A percentile compares a stretch with the other conserved stretches of the same genome.
Evolutionary conservation across 257 asterid genomes (phyloP).

Genomic region (Lycium barbarum): DNA sequence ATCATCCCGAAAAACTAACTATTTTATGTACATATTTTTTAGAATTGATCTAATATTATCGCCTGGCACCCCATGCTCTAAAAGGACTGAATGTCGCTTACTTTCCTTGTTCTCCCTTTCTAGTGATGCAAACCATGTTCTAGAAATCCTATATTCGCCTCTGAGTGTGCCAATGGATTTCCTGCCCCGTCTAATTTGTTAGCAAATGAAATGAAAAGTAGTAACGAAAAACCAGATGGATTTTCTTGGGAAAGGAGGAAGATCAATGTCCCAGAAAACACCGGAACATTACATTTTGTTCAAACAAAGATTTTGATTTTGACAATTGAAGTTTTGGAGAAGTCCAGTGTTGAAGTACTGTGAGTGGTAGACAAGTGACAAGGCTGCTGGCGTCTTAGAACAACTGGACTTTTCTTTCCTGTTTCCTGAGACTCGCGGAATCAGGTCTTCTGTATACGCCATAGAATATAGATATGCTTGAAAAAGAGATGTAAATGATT

Average conservation of each 20-base stretch:
- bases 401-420: too few species aligned
- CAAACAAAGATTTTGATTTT: conserved; percentile 91
- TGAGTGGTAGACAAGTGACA: conserved; percentile 93
- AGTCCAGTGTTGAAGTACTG: conserved; percentile 61
- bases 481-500: conserved; percentile 23
- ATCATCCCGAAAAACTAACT: too few species aligned
- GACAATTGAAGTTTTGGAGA: conserved; percentile 68
- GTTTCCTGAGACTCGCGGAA: too few species aligned
- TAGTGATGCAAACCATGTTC: too few species aligned
- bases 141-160: too few species aligned
- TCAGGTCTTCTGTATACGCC: neutral
- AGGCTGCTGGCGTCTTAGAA: conserved; percentile 28
- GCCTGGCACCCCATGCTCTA: too few species aligned
- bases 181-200: conserved; percentile 27
- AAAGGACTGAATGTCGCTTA: too few species aligned
- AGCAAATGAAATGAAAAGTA: conserved; percentile 36
- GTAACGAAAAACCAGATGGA: conserved; percentile 43
- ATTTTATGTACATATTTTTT: too few species aligned
- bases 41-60: too few species aligned
- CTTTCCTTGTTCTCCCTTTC: too few species aligned
- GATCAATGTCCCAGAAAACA: conserved; percentile 54
- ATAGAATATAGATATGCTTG: conserved; percentile 10
- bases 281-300: conserved; percentile 70
- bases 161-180: conserved; percentile 19
- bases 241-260: conserved; percentile 48